Conservation (phyloP, 2,329 filamentous ascomycete genomes). For the Ilyonectria robusta region DNA sequence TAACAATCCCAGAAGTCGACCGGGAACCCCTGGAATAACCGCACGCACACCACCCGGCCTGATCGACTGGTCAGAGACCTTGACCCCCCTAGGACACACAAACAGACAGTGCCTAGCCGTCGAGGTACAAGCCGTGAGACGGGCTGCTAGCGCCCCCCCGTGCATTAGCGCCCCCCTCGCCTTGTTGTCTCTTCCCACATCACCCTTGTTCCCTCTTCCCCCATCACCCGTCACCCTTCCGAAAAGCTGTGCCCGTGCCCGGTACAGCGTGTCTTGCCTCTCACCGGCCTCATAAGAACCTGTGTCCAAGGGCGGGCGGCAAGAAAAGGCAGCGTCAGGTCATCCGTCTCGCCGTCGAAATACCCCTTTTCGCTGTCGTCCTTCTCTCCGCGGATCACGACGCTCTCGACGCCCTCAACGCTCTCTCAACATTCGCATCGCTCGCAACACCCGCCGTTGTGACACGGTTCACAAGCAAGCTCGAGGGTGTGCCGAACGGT, state of each 20-base stretch:
- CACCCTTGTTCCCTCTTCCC: slow-evolving; percentile 46
- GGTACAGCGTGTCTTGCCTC: slow-evolving; percentile 47
- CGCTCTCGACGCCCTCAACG: not conserved
- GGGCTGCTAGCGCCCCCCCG: slow-evolving; percentile 26
- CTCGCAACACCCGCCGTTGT: not conserved
- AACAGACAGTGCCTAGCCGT: slow-evolving; percentile 36
- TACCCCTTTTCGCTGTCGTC: not conserved
- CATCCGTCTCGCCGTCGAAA: slow-evolving; percentile 18
- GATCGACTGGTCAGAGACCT: no score
- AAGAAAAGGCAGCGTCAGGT: slow-evolving; percentile 13
- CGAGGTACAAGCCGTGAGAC: slow-evolving; percentile 41
- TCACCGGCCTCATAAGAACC: slow-evolving; percentile 50
- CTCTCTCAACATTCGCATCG: not conserved
- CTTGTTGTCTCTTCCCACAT: slow-evolving; percentile 49
- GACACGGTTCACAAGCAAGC: not conserved
- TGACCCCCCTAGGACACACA: not conserved
- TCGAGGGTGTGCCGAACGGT: slow-evolving; percentile 23
- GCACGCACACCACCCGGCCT: no score
- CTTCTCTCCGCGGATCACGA: not conserved
- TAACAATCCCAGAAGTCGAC: no score
- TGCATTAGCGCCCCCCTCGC: slow-evolving; percentile 41
- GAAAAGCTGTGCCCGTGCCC: slow-evolving; percentile 45
- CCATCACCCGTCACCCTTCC: slow-evolving; percentile 35
- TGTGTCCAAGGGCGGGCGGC: slow-evolving; percentile 38
- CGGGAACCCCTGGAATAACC: no score